A percentile compares a stretch with the other conserved stretches of the same genome.
phyloP scores from a whole-genome alignment of 352 stramenopile genomes.

The Halophytophthora polymorphica region DNA sequence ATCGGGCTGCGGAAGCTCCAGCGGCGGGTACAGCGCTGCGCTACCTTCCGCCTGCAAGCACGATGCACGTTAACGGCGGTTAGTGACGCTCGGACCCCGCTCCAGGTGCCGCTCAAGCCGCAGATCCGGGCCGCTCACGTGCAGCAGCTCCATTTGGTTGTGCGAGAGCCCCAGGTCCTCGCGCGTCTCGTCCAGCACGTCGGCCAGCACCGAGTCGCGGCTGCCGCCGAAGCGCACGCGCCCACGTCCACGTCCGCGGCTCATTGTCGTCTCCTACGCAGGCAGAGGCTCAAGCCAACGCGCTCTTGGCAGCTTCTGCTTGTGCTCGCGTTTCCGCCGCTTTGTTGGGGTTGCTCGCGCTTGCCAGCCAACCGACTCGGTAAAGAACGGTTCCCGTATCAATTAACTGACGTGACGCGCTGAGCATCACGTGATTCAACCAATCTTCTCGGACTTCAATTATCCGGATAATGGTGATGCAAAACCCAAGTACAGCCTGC shows the following conservation, averaged over 20 bases:
- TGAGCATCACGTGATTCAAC: too few relatives aligned
- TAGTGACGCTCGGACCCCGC: not conserved
- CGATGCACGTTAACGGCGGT: too few relatives aligned
- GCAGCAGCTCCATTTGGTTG: constrained; percentile 65
- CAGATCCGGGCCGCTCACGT: constrained; percentile 28
- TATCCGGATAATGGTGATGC: too few relatives aligned
- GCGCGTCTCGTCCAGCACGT: constrained; percentile 70
- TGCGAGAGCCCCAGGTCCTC: constrained; percentile 68
- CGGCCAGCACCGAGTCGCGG: constrained; percentile 56
- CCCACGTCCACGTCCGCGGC: constrained; percentile 55
- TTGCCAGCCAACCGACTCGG: too few relatives aligned
- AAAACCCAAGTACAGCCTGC: too few relatives aligned
- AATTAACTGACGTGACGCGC: too few relatives aligned
- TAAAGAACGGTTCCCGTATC: too few relatives aligned
- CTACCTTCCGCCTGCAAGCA: constrained; percentile 37
- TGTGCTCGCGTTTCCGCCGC: too few relatives aligned
- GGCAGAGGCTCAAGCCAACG: too few relatives aligned
- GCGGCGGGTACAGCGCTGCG: constrained; percentile 49
- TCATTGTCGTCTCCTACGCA: constrained; percentile 30
- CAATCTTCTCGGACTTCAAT: too few relatives aligned
- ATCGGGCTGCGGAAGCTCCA: constrained; percentile 64
- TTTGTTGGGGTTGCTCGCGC: too few relatives aligned
- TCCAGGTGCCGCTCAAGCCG: not conserved
- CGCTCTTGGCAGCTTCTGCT: too few relatives aligned
- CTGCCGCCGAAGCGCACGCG: constrained; percentile 75